These are phyloP conservation scores for Collybia mongolica DNA, from an alignment of 768 basidiomycete species.

Conservation along the genomic window DNA sequence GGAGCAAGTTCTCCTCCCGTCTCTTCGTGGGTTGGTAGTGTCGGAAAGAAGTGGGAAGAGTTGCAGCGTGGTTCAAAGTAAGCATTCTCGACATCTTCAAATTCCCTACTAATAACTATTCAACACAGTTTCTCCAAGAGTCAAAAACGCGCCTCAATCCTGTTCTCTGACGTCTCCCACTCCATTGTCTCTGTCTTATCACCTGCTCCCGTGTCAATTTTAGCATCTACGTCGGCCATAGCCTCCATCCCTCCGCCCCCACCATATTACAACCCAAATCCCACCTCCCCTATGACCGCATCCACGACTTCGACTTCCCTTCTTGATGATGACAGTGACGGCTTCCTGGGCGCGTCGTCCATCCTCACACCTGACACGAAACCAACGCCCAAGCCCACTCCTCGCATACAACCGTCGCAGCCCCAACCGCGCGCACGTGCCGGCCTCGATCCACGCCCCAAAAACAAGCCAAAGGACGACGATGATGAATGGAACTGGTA, in stretches of 20 bases:
- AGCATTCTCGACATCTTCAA: slow-evolving; percentile 23
- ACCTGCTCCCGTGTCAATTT: slow-evolving; percentile 16
- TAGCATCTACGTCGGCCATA: not conserved
- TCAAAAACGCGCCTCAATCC: slow-evolving; percentile 66
- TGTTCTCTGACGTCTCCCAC: slow-evolving; percentile 65
- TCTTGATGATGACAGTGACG: slow-evolving; percentile 39
- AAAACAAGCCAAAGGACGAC: slow-evolving; percentile 28
- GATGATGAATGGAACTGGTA: slow-evolving; percentile 69
- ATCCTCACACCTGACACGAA: slow-evolving; percentile 31
- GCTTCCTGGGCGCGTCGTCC: slow-evolving; percentile 21
- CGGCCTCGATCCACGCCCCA: not conserved
- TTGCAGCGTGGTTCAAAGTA: slow-evolving; percentile 55
- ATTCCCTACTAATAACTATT: not conserved
- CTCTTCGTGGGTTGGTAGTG: slow-evolving; percentile 53
- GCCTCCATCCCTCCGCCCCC: slow-evolving; percentile 10
- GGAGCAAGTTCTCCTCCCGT: slow-evolving; percentile 16
- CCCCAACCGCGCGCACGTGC: not conserved
- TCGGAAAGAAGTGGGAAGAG: slow-evolving; percentile 63
- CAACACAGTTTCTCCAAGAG: slow-evolving; percentile 56
- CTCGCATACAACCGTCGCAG: not conserved
- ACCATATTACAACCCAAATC: slow-evolving; percentile 14
- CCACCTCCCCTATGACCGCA: slow-evolving; percentile 15
- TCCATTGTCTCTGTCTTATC: slow-evolving; percentile 45
- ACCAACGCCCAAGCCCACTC: not conserved
- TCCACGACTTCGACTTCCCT: slow-evolving; percentile 25